Percentiles rank a stretch among this genome's conserved stretches.
These are phyloP conservation scores for Pythium guiyangense DNA, from an alignment of 352 stramenopile species.

Conservation along the genomic window DNA sequence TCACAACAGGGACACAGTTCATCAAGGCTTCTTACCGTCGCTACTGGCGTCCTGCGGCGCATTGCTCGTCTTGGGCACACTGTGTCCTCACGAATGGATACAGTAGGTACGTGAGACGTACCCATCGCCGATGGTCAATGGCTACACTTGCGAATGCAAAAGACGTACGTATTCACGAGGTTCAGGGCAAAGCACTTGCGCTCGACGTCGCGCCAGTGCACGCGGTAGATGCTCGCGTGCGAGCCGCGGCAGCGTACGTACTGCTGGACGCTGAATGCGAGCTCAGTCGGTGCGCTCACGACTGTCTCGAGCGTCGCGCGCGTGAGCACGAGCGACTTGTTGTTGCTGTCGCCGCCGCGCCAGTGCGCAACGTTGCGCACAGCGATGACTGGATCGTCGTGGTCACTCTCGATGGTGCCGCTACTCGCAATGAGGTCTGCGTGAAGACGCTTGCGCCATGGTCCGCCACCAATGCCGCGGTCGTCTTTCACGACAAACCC, in stretches of 20 bases:
- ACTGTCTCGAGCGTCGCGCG: constrained; percentile 49
- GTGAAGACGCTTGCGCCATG: constrained; percentile 63
- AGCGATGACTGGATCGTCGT: constrained; percentile 39
- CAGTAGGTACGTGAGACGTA: too few species aligned
- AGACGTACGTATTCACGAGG: constrained; percentile 60
- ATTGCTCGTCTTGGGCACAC: too few species aligned
- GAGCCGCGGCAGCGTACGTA: constrained; percentile 67
- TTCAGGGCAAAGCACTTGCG: constrained; percentile 69
- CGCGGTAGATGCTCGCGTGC: constrained; percentile 64
- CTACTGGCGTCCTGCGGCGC: neutral
- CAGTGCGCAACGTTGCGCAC: constrained; percentile 54
- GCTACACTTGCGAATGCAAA: neutral
- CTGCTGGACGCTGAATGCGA: constrained; percentile 62
- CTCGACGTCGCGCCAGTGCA: constrained; percentile 52
- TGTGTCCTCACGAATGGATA: too few species aligned
- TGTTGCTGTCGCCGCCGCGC: constrained; percentile 35
- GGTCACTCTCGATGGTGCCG: constrained; percentile 6
- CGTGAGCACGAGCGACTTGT: constrained; percentile 61
- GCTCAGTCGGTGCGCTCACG: constrained; percentile 44
- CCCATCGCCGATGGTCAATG: neutral
- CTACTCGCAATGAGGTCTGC: constrained; percentile 25
- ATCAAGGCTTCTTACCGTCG: neutral
- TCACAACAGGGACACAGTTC: neutral
- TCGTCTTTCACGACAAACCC: constrained; percentile 49
- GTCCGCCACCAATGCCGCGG: constrained; percentile 19